These are phyloP conservation scores for Thamnidium elegans DNA, from an alignment of 192 early-diverging fungal genomes.

Conservation along the genomic window DNA sequence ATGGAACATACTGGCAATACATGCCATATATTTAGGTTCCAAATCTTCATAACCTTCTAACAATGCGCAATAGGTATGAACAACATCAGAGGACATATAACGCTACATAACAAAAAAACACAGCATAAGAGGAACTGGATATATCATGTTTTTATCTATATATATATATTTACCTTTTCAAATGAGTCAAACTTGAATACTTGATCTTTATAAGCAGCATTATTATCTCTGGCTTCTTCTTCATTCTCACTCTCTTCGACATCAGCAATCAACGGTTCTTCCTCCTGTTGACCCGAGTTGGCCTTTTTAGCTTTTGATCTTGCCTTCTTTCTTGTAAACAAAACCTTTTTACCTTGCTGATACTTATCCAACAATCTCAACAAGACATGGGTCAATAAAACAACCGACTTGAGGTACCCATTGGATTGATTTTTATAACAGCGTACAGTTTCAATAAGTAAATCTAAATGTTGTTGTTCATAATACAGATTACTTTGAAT, in stretches of 20 bases:
- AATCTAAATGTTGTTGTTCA: slow-evolving; percentile 59
- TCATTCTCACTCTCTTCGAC: slow-evolving; percentile 15
- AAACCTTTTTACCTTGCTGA: slow-evolving; percentile 47
- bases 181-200: slow-evolving; percentile 50
- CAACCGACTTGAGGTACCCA: slow-evolving; percentile 50
- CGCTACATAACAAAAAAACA: slow-evolving; percentile 32
- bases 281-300: slow-evolving; percentile 1
- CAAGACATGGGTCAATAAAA: slow-evolving; percentile 56
- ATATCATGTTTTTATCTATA: background rate
- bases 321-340: slow-evolving; percentile 48
- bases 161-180: slow-evolving; percentile 35
- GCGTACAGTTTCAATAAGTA: slow-evolving; percentile 49
- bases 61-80: slow-evolving; percentile 53
- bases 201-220: slow-evolving; percentile 42
- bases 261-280: slow-evolving; percentile 13
- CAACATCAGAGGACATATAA: slow-evolving; percentile 51
- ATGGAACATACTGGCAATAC: slow-evolving; percentile 60
- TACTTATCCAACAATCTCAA: slow-evolving; percentile 62
- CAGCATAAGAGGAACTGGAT: background rate
- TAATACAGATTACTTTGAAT: slow-evolving; percentile 74
- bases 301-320: slow-evolving; percentile 14
- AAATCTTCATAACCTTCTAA: slow-evolving; percentile 54
- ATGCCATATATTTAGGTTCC: slow-evolving; percentile 48
- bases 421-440: slow-evolving; percentile 46
- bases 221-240: slow-evolving; percentile 34